These are phyloP conservation scores for Scytalidium sp. DNA, from an alignment of 2,329 filamentous ascomycete species.

Conservation along the genomic window DNA sequence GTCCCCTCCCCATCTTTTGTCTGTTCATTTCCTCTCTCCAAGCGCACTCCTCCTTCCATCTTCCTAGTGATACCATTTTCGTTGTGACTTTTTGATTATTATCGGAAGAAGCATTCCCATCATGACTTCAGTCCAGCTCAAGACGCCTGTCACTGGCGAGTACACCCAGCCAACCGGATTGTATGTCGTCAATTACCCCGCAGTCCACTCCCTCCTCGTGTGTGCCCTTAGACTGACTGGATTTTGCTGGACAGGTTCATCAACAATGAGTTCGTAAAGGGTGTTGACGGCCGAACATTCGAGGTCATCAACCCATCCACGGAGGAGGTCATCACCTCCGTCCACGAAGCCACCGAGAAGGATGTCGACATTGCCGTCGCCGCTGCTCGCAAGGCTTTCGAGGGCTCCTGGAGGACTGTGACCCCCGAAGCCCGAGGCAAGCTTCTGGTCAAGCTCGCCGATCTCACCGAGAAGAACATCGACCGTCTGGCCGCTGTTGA, in stretches of 20 bases:
- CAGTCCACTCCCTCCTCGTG: constrained; percentile 2
- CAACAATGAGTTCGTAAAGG: constrained; percentile 87
- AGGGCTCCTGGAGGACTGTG: constrained; percentile 66
- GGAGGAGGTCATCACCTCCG: constrained; percentile 80
- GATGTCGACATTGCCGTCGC: constrained; percentile 77
- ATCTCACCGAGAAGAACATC: constrained; percentile 74
- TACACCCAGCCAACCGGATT: constrained; percentile 31
- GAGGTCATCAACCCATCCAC: constrained; percentile 87
- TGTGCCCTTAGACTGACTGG: not conserved
- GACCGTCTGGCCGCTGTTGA: constrained; percentile 79
- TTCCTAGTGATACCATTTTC: not conserved
- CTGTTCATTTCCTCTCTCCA: not conserved
- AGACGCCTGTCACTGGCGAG: constrained; percentile 28
- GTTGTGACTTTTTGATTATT: not conserved
- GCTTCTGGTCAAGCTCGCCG: constrained; percentile 72
- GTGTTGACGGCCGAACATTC: constrained; percentile 84
- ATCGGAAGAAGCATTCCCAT: constrained; percentile 3
- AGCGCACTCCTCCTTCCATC: not conserved
- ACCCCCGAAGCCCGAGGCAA: constrained; percentile 70
- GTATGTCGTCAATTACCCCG: constrained; percentile 34
- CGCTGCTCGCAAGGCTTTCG: constrained; percentile 82
- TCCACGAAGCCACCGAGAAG: constrained; percentile 85
- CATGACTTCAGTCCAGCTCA: constrained; percentile 24
- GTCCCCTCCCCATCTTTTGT: not conserved
- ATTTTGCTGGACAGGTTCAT: constrained; percentile 55